These are phyloP conservation scores for Allium cepa DNA, from an alignment of 106 monocot species.

Conservation along the genomic window DNA sequence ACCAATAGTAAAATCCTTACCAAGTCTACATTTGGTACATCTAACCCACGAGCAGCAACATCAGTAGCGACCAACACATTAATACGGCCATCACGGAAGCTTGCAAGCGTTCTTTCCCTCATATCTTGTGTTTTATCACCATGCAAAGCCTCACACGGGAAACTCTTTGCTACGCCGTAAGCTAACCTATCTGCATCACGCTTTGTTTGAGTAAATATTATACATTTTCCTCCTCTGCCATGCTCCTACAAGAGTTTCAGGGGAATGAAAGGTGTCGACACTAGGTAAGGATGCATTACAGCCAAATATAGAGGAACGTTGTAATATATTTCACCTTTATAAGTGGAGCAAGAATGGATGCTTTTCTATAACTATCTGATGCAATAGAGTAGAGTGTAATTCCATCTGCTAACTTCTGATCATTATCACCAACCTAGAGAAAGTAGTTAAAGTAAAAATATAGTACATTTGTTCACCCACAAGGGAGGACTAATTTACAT, in stretches of 20 bases:
- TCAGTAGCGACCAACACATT: constrained; percentile 90
- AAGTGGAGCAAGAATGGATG: constrained; percentile 77
- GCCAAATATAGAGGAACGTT: not conserved
- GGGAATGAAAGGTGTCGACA: not conserved
- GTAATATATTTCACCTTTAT: constrained; percentile 39
- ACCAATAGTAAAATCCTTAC: constrained; percentile 20
- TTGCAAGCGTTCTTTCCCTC: constrained; percentile 82
- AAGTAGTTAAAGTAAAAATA: not conserved
- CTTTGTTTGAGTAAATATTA: constrained; percentile 95
- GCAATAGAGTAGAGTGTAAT: constrained; percentile 82
- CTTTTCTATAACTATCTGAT: constrained; percentile 56
- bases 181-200: constrained; percentile 88
- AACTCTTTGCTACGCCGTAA: constrained; percentile 44
- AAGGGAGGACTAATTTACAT: not conserved
- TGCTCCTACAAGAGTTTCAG: constrained; percentile 47
- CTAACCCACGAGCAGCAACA: constrained; percentile 96
- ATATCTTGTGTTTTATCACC: constrained; percentile 92
- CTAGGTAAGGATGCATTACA: not conserved
- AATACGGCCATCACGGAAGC: constrained; percentile 88
- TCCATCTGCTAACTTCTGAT: constrained; percentile 94
- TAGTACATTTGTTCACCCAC: not conserved
- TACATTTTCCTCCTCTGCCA: constrained; percentile 97
- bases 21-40: constrained; percentile 96
- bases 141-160: constrained; percentile 72
- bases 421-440: constrained; percentile 83